These are phyloP conservation scores for Gyrodon lividus DNA, from an alignment of 768 basidiomycete species.

Conservation along the genomic window DNA sequence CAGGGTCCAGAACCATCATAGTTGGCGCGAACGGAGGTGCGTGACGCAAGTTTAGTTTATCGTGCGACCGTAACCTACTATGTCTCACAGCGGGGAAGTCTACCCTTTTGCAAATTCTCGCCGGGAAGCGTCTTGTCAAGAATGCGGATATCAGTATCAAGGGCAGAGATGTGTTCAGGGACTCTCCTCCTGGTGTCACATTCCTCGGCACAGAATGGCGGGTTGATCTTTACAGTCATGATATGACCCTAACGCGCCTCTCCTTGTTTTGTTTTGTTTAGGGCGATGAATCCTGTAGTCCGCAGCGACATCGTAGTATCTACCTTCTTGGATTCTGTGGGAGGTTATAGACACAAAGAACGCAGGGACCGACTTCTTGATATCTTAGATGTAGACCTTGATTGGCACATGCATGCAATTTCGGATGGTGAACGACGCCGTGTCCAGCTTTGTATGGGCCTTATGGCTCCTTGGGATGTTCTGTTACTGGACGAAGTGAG, in stretches of 20 bases:
- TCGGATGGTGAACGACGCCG: constrained; percentile 94
- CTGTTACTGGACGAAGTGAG: constrained; percentile 89
- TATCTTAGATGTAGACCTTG: constrained; percentile 91
- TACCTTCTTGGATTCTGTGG: constrained; percentile 95
- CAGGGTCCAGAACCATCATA: constrained; percentile 80
- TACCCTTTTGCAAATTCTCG: constrained; percentile 91
- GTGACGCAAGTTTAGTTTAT: constrained; percentile 19
- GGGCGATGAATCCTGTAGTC: constrained; percentile 97
- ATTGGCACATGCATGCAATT: constrained; percentile 95
- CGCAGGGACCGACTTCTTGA: constrained; percentile 83
- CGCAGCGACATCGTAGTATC: constrained; percentile 89
- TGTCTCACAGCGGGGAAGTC: constrained; percentile 77
- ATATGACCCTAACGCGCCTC: background rate
- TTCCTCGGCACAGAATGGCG: constrained; percentile 95
- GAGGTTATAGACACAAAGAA: constrained; percentile 91
- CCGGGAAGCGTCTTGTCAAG: constrained; percentile 82
- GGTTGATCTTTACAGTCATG: constrained; percentile 23
- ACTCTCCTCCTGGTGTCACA: constrained; percentile 78
- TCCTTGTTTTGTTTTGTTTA: constrained; percentile 27
- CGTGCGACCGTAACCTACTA: constrained; percentile 1
- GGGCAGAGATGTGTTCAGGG: constrained; percentile 84
- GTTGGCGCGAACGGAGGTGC: constrained; percentile 93
- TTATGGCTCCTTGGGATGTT: constrained; percentile 94
- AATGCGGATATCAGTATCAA: constrained; percentile 67
- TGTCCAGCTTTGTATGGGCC: constrained; percentile 93